Base-by-base conservation (phyloP, 306 rosid species). In the Urtica urens region DNA sequence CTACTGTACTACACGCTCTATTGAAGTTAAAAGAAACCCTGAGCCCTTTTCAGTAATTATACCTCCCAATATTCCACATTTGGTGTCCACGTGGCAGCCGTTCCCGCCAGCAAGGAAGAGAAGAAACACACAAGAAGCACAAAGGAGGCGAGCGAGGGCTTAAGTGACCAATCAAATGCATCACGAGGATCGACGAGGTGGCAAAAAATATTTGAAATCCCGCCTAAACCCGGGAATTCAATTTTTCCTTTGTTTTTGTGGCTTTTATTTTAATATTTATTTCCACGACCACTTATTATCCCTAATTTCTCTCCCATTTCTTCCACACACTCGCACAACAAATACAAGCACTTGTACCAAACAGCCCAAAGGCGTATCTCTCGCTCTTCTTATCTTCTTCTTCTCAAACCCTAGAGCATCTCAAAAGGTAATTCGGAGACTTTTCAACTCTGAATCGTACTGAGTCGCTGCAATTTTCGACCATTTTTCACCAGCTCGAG, bases 141-240 rank as follows among this genome's bases (percentile, higher is more conserved):
- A 83, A 43, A 60, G 2, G 30, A 35, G 7, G 10, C 1, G n/a
- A 8, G 13, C 7, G 1, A 1, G 2, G 37, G 13, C 10, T 8
- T 13, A 7, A 8, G 7, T 13, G 10, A 31, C 37, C 37, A 31
- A 31, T 31, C 37, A 1, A 31, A 8, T 13, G 10, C 37, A 1
- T 31, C 37, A 31, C 76, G 38, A 65, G 75, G 94, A 87, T 77
- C 49, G 70, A 0, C 64, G 82, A 87, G 73, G 67, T 82, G 81
- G 83, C 67, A 3, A 42, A 55, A 58, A 13, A 53, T 37, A 23
- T 68, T 65, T 35, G 65, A 79, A 74, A 79, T 87, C 96, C 94
- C 93, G 96, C 96, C 93, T 51, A 83, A 83, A 83, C 75, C 80
- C 67, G 56, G 69, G 59, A 71, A 79, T 43, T 75, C 82, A 77